phyloP scores from a whole-genome alignment of 2,329 filamentous ascomycete species.

The Elsinoe ampelina region DNA sequence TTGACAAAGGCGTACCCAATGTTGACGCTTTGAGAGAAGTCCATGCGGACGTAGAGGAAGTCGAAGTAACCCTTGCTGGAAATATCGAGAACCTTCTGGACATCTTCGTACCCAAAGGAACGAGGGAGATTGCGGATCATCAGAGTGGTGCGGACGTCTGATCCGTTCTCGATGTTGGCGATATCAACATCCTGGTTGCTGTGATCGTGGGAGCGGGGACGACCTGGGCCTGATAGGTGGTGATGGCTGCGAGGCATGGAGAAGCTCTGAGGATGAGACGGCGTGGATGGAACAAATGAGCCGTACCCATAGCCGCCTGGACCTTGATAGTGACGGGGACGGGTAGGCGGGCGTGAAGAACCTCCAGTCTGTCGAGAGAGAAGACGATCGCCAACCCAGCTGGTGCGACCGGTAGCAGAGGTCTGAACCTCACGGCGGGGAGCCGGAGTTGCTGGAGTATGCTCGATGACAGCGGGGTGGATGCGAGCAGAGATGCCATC shows the following conservation, averaged over 20 bases:
- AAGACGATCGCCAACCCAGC: slow-evolving; percentile 15
- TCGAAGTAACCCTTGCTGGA: slow-evolving; percentile 73
- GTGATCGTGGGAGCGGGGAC: slow-evolving; percentile 19
- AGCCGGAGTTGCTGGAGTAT: neutral
- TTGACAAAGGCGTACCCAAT: slow-evolving; percentile 98
- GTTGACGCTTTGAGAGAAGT: slow-evolving; percentile 45
- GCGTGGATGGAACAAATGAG: slow-evolving; percentile 4
- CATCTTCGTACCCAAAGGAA: slow-evolving; percentile 56
- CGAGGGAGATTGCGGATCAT: slow-evolving; percentile 96
- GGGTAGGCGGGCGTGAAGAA: neutral
- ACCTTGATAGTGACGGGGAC: neutral
- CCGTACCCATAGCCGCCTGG: neutral
- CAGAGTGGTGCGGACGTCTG: slow-evolving; percentile 46
- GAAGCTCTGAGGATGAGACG: slow-evolving; percentile 3
- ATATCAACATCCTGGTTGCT: slow-evolving; percentile 24
- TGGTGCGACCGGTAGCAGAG: slow-evolving; percentile 23
- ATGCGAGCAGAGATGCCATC: neutral
- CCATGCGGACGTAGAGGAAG: slow-evolving; percentile 88
- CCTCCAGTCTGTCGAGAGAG: neutral
- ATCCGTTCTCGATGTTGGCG: slow-evolving; percentile 32
- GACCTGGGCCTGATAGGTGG: neutral
- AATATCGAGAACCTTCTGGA: slow-evolving; percentile 72
- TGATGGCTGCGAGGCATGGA: neutral
- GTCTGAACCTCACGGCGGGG: neutral
- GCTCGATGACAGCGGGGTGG: neutral